Percentiles rank a stretch among this genome's conserved stretches.
phyloP scores from a whole-genome alignment of 352 stramenopile species.

The Globisporangium sylvaticum region DNA sequence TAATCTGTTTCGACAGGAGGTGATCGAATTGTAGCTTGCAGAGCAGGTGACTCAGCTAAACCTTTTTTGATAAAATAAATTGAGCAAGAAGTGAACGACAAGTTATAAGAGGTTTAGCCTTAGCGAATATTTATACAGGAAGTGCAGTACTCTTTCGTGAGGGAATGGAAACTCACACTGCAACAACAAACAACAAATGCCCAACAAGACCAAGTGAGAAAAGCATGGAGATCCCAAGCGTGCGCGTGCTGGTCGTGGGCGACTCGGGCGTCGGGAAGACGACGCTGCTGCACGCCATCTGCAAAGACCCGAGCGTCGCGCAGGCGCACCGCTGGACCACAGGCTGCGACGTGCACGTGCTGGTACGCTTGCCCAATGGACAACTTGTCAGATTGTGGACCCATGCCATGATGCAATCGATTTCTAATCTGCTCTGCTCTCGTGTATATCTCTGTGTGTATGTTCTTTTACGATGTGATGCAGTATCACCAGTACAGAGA shows the following conservation, averaged over 20 bases:
- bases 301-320: constrained; percentile 24
- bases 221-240: constrained; percentile 67
- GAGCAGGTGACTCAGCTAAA: neutral
- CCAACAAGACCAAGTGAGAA: constrained; percentile 12
- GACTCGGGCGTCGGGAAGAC: constrained; percentile 87
- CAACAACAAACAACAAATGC: neutral
- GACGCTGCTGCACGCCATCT: constrained; percentile 60
- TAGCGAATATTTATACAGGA: neutral
- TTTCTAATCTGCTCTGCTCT: neutral
- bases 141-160: too few species aligned
- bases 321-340: constrained; percentile 63
- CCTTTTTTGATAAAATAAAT: neutral
- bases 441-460: neutral
- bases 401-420: neutral
- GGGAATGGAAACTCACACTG: neutral
- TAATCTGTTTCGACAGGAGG: neutral
- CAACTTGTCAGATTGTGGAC: neutral
- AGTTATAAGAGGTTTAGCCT: neutral
- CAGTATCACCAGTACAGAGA: constrained; percentile 36
- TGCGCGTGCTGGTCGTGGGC: constrained; percentile 76
- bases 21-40: neutral
- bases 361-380: constrained; percentile 26
- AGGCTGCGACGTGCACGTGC: constrained; percentile 76
- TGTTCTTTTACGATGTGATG: neutral
- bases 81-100: neutral